Evolutionary conservation across 2,329 filamentous ascomycete genomes (phyloP).

Genomic region (Aspergillus felis): DNA sequence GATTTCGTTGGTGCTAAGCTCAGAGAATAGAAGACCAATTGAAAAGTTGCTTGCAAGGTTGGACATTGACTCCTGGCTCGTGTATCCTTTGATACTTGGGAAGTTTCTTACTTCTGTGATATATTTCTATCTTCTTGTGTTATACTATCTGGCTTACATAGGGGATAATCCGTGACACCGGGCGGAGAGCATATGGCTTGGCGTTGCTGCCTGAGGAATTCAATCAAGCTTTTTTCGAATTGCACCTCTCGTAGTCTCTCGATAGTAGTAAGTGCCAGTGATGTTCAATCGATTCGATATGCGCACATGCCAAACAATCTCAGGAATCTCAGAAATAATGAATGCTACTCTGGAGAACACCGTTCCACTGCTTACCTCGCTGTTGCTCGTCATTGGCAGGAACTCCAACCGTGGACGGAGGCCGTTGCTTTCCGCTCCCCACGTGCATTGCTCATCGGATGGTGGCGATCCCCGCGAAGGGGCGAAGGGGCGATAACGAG

Average conservation of each 20-base stretch:
- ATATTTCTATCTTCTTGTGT: not conserved
- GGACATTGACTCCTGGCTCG: not conserved
- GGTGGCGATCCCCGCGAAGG: slow-evolving; percentile 37
- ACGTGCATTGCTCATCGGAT: slow-evolving; percentile 21
- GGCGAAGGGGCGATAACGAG: slow-evolving; percentile 8
- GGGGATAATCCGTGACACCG: no score
- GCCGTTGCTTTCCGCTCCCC: slow-evolving; percentile 6
- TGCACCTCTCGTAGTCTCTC: no score
- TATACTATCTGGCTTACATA: not conserved
- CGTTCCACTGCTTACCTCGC: not conserved
- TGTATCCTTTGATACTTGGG: not conserved
- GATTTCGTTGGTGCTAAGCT: slow-evolving; percentile 47
- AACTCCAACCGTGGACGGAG: not conserved
- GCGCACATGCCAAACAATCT: not conserved
- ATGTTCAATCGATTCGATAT: no score
- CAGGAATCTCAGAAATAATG: not conserved
- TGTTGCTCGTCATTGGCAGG: not conserved
- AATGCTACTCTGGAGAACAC: not conserved
- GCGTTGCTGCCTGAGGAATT: not conserved
- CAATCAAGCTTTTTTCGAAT: not conserved
- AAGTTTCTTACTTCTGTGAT: not conserved
- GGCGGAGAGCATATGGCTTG: not conserved
- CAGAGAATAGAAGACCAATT: slow-evolving; percentile 12
- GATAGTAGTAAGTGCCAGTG: not conserved
- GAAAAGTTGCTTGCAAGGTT: not conserved